A percentile compares a stretch with the other conserved stretches of the same genome.
phyloP scores from a whole-genome alignment of 1,284 basidiomycete species.

The Moesziomyces parantarcticus region DNA sequence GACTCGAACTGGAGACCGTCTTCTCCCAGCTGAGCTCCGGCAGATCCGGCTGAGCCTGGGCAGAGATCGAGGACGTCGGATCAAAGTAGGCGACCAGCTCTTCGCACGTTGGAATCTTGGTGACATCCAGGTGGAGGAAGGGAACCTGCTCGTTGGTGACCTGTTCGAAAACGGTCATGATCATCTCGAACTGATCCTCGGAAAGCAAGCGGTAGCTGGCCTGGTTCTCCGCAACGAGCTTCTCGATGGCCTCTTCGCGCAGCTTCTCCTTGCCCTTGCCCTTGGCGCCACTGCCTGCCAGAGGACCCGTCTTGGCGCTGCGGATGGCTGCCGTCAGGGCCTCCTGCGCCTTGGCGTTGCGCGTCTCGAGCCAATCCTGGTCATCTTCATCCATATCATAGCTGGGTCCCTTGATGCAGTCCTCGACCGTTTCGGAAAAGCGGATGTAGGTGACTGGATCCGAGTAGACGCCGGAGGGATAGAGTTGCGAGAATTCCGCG shows the following conservation, averaged over 20 bases:
- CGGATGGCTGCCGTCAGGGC: constrained; percentile 83
- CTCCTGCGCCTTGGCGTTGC: constrained; percentile 87
- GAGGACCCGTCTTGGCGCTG: constrained; percentile 73
- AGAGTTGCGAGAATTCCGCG: constrained; percentile 55
- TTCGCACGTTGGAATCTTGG: constrained; percentile 57
- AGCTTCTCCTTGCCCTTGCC: constrained; percentile 69
- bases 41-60: constrained; percentile 58
- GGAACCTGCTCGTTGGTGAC: constrained; percentile 88
- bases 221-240: constrained; percentile 69
- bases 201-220: constrained; percentile 71
- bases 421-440: constrained; percentile 89
- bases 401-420: constrained; percentile 75
- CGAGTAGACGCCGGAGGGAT: constrained; percentile 62
- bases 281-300: constrained; percentile 38
- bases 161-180: constrained; percentile 94
- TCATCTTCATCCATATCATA: constrained; percentile 98
- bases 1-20: constrained; percentile 13
- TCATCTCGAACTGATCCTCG: constrained; percentile 92
- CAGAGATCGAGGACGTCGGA: constrained; percentile 40
- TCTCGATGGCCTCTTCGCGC: constrained; percentile 71
- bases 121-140: constrained; percentile 79
- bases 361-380: constrained; percentile 89
- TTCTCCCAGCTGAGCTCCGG: constrained; percentile 53
- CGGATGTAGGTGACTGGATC: constrained; percentile 77
- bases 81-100: constrained; percentile 62